Evolutionary conservation across 495 filamentous ascomycete genomes (phyloP), one percentile per base, ranked within the genome.

Genomic region (Neurospora discreta): DNA sequence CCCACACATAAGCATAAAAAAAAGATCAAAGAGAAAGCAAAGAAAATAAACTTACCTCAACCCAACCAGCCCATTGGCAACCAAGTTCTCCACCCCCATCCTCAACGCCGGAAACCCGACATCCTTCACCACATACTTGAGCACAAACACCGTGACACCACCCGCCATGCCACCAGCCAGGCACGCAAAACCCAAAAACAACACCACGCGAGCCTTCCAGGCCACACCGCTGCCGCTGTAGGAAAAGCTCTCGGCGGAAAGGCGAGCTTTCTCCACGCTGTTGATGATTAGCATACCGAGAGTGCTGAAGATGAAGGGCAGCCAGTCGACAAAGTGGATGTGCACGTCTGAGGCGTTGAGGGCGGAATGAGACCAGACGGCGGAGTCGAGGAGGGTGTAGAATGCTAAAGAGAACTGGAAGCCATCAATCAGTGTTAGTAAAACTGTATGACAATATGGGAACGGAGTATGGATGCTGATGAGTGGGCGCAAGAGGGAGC

Each of bases 251-350:
- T 98, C 95, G 58, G 91, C 91, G 72, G 89, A 90, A 76, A 99
- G 84, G 23, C 94, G 86, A 15, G 90, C 87, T 85, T 98, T 98
- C 80, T 99, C 96, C 75, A 99, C 97, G 71, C 89, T 92, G 85
- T 98, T 99, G 88, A 99, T 98, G 75, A 98, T 93, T 9, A 98
- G 90, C 96, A 98, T 98, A 67, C 96, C 96, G 26, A 98, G 87
- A 68, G 89, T 87, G 65, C 89, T 92, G 85, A 97, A 99, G 84
- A 99, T 97, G 71, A 93, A 90, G 26, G 96, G 96, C 75, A 99
- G 92, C 96, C 96, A 99, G 87, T 99, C 96, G 77, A 98, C 88
- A 81, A 98, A 98, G 79, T 88, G 94, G 77, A 99, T 89, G 85
- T 99, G 94, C 69, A 97, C 87, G 79, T 89, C 81, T 23, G 91